These are phyloP conservation scores for Ogataea kodamae DNA, from an alignment of 805 yeast species.

Conservation along the genomic window DNA sequence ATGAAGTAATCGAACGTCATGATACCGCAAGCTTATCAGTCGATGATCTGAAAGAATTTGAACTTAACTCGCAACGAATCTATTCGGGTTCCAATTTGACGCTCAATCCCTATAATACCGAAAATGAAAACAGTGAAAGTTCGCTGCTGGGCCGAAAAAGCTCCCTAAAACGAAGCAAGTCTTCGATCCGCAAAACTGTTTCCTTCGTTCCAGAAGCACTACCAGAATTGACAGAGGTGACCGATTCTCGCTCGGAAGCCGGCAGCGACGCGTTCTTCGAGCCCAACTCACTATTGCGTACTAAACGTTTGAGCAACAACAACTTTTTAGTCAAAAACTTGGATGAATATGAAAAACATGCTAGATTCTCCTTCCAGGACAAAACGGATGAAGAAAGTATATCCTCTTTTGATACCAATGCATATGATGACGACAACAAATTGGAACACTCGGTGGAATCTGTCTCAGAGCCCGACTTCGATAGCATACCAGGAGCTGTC, in stretches of 20 bases:
- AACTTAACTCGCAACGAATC: conserved; percentile 19
- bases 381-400: conserved; percentile 4
- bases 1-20: conserved; percentile 61
- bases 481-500: not conserved
- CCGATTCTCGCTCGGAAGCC: conserved; percentile 39
- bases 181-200: conserved; percentile 28
- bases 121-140: conserved; percentile 20
- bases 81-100: conserved; percentile 17
- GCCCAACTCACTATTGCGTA: conserved; percentile 23
- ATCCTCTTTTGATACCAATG: conserved; percentile 9
- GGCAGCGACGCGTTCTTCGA: conserved; percentile 39
- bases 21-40: conserved; percentile 20
- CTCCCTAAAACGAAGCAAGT: conserved; percentile 25
- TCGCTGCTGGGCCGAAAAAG: conserved; percentile 25
- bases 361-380: conserved; percentile 17
- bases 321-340: conserved; percentile 33
- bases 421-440: conserved; percentile 5
- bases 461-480: conserved; percentile 17
- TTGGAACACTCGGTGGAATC: conserved; percentile 4
- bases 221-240: conserved; percentile 24
- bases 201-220: conserved; percentile 28
- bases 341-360: conserved; percentile 29
- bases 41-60: conserved; percentile 28
- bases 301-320: conserved; percentile 27
- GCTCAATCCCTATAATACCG: conserved; percentile 4